phyloP scores from a whole-genome alignment of 805 yeast species.

The Candida koratica region DNA sequence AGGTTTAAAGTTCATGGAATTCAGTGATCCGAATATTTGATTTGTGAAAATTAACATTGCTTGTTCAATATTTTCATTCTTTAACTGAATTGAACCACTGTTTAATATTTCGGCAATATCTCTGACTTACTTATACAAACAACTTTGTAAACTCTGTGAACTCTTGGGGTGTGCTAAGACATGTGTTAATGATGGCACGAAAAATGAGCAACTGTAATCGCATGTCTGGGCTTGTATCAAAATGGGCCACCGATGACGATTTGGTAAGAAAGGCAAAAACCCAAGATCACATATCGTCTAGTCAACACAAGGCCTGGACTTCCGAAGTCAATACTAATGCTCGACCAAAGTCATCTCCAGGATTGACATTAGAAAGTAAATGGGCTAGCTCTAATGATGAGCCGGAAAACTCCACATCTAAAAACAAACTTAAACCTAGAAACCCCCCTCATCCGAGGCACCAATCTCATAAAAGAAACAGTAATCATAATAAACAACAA shows the following conservation, averaged over 20 bases:
- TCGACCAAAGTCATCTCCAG: neutral
- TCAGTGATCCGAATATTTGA: slow-evolving; percentile 4
- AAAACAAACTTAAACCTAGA: too few species aligned
- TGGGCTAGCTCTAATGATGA: slow-evolving; percentile 7
- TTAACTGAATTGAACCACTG: too few species aligned
- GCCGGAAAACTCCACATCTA: neutral
- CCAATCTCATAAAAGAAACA: neutral
- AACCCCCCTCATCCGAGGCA: too few species aligned
- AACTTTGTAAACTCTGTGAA: too few species aligned
- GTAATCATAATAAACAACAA: slow-evolving; percentile 1
- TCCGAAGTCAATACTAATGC: slow-evolving; percentile 2
- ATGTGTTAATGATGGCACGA: too few species aligned
- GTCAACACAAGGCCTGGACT: slow-evolving; percentile 37
- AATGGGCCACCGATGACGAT: slow-evolving; percentile 35
- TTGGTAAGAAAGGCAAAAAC: slow-evolving; percentile 23
- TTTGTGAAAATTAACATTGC: neutral
- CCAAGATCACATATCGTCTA: slow-evolving; percentile 17
- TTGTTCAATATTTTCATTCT: too few species aligned
- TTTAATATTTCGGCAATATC: too few species aligned
- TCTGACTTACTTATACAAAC: too few species aligned
- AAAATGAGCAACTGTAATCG: too few species aligned
- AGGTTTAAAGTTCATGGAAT: too few species aligned
- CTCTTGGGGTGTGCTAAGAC: too few species aligned
- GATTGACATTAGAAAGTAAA: slow-evolving; percentile 4
- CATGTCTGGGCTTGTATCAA: slow-evolving; percentile 20